Evolutionary conservation across 2,329 filamentous ascomycete species (phyloP), one percentile per base, ranked within the genome.

Genomic region (Xylaria sp.): DNA sequence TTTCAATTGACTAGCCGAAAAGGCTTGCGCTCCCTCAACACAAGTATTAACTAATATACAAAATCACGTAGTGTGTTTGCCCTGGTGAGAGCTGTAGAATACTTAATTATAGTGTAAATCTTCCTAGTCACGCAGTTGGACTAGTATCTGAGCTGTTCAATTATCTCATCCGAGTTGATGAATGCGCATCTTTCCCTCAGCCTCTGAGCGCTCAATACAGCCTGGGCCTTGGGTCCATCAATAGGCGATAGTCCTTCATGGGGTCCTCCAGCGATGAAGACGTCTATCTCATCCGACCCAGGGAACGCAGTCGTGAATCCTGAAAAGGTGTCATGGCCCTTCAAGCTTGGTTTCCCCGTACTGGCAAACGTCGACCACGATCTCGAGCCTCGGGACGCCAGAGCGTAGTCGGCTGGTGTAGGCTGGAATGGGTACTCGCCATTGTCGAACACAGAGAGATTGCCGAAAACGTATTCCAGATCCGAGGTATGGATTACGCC

Each of bases 401-500:
- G 76, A 1, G 76, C 75, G 51, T 81, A 80, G 73, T 87, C 85
- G 5, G 74, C 74, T 1, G 72, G 54, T 0, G 78, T 78, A 0
- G 82, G 79, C 13, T 80, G 73, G 74, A 80, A 82, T 59, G 73
- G 76, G 75, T 76, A 77, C 1, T 73, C 77, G 9, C 73, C 73
- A 3, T 75, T 73, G 59, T 85, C 79, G 74, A 84, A 87, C 60
- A 81, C 77, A 2, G 81, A 79, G 20, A 83, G 70, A 65, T 83
- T 83, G 11, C 79, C 85, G 67, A 84, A 87, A 3, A 86, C 77
- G 74, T 87, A 88, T 5, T 84, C 82, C 31, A 87, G 83, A 60
- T 88, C 86, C 0, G 84, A 83, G 0, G 84, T 85, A 73, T 88
- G 86, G 5, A 85, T 79, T 0, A 82, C 77, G 33, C 85, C 85